Evolutionary conservation across 768 basidiomycete species (phyloP).

Genomic region (Porphyrellus cyaneotinctus): DNA sequence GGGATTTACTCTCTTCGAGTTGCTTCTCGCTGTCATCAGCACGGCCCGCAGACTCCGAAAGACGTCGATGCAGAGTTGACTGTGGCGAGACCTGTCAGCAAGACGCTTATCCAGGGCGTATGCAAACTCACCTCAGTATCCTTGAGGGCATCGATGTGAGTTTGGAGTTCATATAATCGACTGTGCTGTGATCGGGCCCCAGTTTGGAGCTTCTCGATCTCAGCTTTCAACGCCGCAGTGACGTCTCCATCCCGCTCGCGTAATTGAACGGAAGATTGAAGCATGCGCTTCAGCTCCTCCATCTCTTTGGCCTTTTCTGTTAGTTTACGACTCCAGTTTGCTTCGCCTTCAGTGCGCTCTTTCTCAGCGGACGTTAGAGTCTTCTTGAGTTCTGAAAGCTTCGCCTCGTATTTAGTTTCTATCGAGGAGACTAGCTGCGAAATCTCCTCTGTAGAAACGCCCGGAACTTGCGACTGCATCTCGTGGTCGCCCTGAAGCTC

Average conservation of each 20-base stretch:
- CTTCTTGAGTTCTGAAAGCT: conserved; percentile 65
- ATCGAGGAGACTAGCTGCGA: conserved; percentile 69
- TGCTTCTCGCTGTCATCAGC: conserved; percentile 56
- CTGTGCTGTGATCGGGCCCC: conserved; percentile 46
- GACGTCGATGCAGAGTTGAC: conserved; percentile 42
- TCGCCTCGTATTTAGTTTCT: conserved; percentile 73
- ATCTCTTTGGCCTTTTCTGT: conserved; percentile 73
- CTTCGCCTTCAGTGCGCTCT: conserved; percentile 84
- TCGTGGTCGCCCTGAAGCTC: conserved; percentile 63
- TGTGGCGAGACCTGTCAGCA: conserved; percentile 26
- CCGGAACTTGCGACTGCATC: conserved; percentile 38
- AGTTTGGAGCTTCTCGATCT: conserved; percentile 50
- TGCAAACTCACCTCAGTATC: conserved; percentile 58
- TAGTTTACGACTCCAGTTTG: conserved; percentile 84
- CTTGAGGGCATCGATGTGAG: conserved; percentile 43
- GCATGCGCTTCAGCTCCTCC: conserved; percentile 60
- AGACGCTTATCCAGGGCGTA: not conserved
- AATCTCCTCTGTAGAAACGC: conserved; percentile 56
- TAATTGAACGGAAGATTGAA: conserved; percentile 56
- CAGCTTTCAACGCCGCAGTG: conserved; percentile 46
- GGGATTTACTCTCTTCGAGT: conserved; percentile 66
- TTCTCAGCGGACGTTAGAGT: conserved; percentile 64
- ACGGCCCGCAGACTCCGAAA: conserved; percentile 47
- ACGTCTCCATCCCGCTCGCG: conserved; percentile 56
- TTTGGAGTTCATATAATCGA: conserved; percentile 54